A percentile compares a stretch with the other conserved stretches of the same genome.
Evolutionary conservation across 1,284 basidiomycete genomes (phyloP).

Genomic region (Cryptococcus sp.): DNA sequence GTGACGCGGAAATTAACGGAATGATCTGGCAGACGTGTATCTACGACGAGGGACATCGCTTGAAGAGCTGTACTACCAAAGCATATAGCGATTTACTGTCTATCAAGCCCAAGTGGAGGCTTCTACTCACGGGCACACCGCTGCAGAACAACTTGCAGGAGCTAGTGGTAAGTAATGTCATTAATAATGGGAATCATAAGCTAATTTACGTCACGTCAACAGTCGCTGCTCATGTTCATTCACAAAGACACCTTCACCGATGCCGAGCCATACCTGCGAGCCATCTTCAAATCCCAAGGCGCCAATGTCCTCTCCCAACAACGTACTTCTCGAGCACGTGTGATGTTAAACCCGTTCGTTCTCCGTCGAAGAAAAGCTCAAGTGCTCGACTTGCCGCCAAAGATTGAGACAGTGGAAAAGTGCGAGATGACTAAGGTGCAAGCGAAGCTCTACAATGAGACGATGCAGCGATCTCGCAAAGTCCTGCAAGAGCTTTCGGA

Average conservation of each 20-base stretch:
- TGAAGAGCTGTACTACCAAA: conserved; percentile 97
- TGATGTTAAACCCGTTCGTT: conserved; percentile 99
- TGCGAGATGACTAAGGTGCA: conserved; percentile 90
- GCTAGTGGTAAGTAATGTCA: conserved; percentile 71
- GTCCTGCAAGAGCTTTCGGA: conserved; percentile 69
- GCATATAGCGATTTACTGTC: conserved; percentile 86
- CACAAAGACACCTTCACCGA: conserved; percentile 84
- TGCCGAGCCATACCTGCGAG: conserved; percentile 72
- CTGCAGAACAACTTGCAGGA: conserved; percentile 79
- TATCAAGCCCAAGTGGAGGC: conserved; percentile 82
- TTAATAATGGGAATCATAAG: background rate
- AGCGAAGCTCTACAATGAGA: conserved; percentile 78
- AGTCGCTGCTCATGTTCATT: conserved; percentile 99
- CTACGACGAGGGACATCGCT: conserved; percentile 92
- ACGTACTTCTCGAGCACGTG: conserved; percentile 90
- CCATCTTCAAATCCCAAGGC: conserved; percentile 94
- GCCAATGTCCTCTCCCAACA: conserved; percentile 84
- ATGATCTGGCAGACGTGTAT: conserved; percentile 68
- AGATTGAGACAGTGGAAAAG: conserved; percentile 88
- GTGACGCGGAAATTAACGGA: background rate
- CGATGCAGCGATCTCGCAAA: conserved; percentile 79
- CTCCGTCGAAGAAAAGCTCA: conserved; percentile 90
- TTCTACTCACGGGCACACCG: conserved; percentile 94
- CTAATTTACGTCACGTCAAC: background rate
- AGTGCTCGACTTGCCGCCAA: conserved; percentile 88